These are phyloP conservation scores for Exophiala alcalophila DNA, from an alignment of 2,329 filamentous ascomycete species.

Conservation along the genomic window DNA sequence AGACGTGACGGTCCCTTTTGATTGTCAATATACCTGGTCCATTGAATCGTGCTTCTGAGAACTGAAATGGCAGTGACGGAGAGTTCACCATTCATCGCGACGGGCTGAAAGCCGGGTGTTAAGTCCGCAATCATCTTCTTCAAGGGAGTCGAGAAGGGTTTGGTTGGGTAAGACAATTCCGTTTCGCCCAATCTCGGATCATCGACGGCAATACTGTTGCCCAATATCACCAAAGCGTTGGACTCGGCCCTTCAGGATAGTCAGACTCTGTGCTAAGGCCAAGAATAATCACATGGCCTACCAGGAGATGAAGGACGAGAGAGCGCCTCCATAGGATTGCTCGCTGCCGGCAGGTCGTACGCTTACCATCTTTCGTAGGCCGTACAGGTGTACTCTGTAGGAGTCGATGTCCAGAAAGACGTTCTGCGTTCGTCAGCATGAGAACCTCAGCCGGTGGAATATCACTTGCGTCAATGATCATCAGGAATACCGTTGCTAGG, in stretches of 20 bases:
- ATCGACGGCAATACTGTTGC: slow-evolving; percentile 3
- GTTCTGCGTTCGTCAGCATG: slow-evolving; percentile 10
- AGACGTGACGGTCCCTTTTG: slow-evolving; percentile 3
- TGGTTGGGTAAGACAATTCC: slow-evolving; percentile 4
- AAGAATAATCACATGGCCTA: too few relatives aligned
- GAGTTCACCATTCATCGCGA: slow-evolving; percentile 11
- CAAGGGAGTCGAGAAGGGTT: slow-evolving; percentile 6
- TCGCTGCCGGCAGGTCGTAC: background rate
- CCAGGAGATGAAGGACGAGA: slow-evolving; percentile 20
- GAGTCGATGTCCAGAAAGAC: slow-evolving; percentile 21
- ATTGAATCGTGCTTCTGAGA: slow-evolving; percentile 14
- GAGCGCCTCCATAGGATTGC: slow-evolving; percentile 7
- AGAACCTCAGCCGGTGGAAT: background rate
- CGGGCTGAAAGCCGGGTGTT: slow-evolving; percentile 15
- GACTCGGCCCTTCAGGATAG: slow-evolving; percentile 24
- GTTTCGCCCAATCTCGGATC: background rate
- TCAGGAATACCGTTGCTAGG: slow-evolving; percentile 22
- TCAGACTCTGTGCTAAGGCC: too few relatives aligned
- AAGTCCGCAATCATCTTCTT: slow-evolving; percentile 8
- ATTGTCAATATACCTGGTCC: slow-evolving; percentile 17
- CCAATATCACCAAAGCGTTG: slow-evolving; percentile 22
- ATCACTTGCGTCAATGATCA: slow-evolving; percentile 24
- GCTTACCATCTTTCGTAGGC: slow-evolving; percentile 19
- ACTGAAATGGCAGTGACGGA: slow-evolving; percentile 7
- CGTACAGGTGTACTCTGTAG: slow-evolving; percentile 20